A percentile compares a stretch with the other conserved stretches of the same genome.
phyloP scores from a whole-genome alignment of 2,329 filamentous ascomycete species.

The Saccharata proteae region DNA sequence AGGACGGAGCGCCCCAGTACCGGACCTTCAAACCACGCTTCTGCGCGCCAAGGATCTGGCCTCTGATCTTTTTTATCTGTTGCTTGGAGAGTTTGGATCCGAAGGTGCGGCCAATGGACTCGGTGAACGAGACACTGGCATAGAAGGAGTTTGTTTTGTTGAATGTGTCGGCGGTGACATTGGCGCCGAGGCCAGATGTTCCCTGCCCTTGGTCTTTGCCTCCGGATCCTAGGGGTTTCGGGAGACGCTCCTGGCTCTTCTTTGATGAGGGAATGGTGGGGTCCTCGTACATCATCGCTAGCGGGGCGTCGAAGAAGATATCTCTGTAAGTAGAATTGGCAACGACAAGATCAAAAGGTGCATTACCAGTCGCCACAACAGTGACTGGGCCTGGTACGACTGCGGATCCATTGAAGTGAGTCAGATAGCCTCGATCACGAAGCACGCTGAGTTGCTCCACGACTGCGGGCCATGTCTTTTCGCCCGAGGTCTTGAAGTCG shows the following conservation, averaged over 20 bases:
- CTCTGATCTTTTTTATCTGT: conserved; percentile 36
- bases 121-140: conserved; percentile 46
- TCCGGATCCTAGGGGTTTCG: conserved; percentile 2
- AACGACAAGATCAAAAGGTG: conserved; percentile 36
- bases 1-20: conserved; percentile 45
- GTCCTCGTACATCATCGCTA: conserved; percentile 23
- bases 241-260: not conserved
- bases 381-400: conserved; percentile 34
- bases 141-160: conserved; percentile 59
- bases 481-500: conserved; percentile 35
- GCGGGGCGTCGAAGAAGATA: conserved; percentile 44
- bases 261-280: not conserved
- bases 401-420: conserved; percentile 36
- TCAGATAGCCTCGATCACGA: conserved; percentile 37
- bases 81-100: conserved; percentile 18
- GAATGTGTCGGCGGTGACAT: conserved; percentile 26
- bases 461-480: conserved; percentile 24
- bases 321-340: conserved; percentile 38
- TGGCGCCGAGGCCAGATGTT: conserved; percentile 25
- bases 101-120: conserved; percentile 37
- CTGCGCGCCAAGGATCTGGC: conserved; percentile 41
- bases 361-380: conserved; percentile 42
- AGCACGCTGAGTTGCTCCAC: conserved; percentile 33
- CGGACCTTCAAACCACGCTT: conserved; percentile 40
- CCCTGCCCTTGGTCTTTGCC: conserved; percentile 30